Conservation (phyloP, 495 filamentous ascomycete species). For the Coniosporium apollinis region DNA sequence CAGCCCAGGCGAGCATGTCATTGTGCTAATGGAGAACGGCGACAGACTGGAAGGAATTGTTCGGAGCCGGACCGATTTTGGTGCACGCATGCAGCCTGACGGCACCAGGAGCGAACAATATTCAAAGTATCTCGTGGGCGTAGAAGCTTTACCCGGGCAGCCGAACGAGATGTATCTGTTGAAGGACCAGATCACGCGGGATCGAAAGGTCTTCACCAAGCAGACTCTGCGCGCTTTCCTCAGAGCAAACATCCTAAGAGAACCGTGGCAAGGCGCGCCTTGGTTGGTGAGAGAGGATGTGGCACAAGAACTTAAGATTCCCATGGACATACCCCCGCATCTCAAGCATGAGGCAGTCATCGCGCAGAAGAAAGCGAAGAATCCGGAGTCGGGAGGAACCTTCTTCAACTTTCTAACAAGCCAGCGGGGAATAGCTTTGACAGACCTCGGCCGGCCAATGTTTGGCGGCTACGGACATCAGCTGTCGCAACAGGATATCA, state of each 20-base stretch:
- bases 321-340: constrained; percentile 65
- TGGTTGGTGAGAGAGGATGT: constrained; percentile 86
- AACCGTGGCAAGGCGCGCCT: constrained; percentile 85
- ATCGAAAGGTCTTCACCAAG: constrained; percentile 90
- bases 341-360: constrained; percentile 65
- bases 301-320: constrained; percentile 69
- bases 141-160: too few species aligned
- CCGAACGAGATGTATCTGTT: too few species aligned
- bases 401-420: constrained; percentile 36
- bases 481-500: too few species aligned
- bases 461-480: too few species aligned
- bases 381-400: constrained; percentile 37
- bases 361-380: constrained; percentile 63
- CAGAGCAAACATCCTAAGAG: constrained; percentile 79
- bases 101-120: too few species aligned
- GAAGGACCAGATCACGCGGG: constrained; percentile 68
- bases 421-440: constrained; percentile 45
- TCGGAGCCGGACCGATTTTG: constrained; percentile 77
- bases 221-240: constrained; percentile 85
- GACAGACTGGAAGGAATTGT: constrained; percentile 63
- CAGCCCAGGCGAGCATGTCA: constrained; percentile 79
- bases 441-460: too few species aligned
- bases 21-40: constrained; percentile 50
- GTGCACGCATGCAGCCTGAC: too few species aligned
- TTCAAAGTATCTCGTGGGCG: too few species aligned